Percentiles rank a stretch among this genome's conserved stretches.
Conservation (phyloP, 352 stramenopile genomes). For the Saprolegnia parasitica region DNA sequence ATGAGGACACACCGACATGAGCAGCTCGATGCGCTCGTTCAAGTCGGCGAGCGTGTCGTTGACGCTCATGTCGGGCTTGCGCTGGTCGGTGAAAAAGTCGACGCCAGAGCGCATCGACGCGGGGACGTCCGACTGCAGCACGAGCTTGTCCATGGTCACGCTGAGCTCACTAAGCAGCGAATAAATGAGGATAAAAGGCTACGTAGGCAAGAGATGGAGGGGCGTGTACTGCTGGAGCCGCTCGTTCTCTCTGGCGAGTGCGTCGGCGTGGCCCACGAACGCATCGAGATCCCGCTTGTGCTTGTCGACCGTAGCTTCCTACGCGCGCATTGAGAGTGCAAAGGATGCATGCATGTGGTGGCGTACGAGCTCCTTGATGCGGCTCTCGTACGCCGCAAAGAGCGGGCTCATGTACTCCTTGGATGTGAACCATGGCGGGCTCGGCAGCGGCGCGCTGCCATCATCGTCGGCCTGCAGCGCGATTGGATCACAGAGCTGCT, state of each 20-base stretch:
- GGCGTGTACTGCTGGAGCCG: constrained; percentile 48
- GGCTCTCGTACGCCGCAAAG: constrained; percentile 69
- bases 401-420: constrained; percentile 67
- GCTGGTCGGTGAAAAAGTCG: constrained; percentile 5
- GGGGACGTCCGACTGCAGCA: constrained; percentile 28
- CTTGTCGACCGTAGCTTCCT: constrained; percentile 50
- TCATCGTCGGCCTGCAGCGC: constrained; percentile 27
- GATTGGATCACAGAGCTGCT: constrained; percentile 42
- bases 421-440: constrained; percentile 60
- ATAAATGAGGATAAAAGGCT: constrained; percentile 5
- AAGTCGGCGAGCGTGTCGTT: constrained; percentile 64
- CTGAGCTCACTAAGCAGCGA: constrained; percentile 53
- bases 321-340: not conserved
- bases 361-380: constrained; percentile 64
- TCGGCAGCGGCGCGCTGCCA: constrained; percentile 30
- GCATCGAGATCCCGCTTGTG: constrained; percentile 58
- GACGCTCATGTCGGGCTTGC: constrained; percentile 10
- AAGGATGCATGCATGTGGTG: not conserved
- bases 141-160: constrained; percentile 44
- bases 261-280: constrained; percentile 43
- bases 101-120: not conserved
- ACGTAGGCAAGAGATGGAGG: not conserved
- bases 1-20: constrained; percentile 55
- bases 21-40: constrained; percentile 69
- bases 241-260: constrained; percentile 61